Evolutionary conservation across 768 basidiomycete species (phyloP).

Genomic region (Tremella mesenterica): DNA sequence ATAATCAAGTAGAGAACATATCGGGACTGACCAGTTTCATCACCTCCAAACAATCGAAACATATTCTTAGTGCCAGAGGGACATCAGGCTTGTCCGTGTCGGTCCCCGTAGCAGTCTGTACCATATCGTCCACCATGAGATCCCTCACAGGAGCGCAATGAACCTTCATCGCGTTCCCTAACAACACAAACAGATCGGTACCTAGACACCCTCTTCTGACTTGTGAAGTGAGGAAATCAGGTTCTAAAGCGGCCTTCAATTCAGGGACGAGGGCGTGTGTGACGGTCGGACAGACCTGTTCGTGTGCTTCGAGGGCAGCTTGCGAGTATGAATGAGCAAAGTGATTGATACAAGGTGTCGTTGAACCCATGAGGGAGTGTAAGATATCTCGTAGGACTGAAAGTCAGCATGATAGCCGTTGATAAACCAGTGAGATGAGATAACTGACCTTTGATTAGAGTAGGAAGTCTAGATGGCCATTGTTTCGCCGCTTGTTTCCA

Average conservation of each 20-base stretch:
- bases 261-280: conserved; percentile 56
- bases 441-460: conserved; percentile 31
- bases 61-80: conserved; percentile 75
- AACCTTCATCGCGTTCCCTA: conserved; percentile 72
- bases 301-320: conserved; percentile 28
- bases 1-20: conserved; percentile 9
- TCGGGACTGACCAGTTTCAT: conserved; percentile 76
- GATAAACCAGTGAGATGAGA: neutral
- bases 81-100: conserved; percentile 63
- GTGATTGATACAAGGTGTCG: conserved; percentile 43
- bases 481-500: conserved; percentile 20
- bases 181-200: conserved; percentile 65
- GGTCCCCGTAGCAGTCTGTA: conserved; percentile 57
- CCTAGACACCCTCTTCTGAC: conserved; percentile 68
- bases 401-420: too few relatives aligned
- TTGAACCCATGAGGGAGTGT: conserved; percentile 72
- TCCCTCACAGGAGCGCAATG: conserved; percentile 94
- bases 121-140: conserved; percentile 71
- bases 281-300: conserved; percentile 53
- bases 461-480: conserved; percentile 29
- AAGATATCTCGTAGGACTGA: conserved; percentile 71
- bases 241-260: conserved; percentile 70
- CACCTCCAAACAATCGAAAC: conserved; percentile 82
- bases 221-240: conserved; percentile 71
- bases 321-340: conserved; percentile 32